Evolutionary conservation across 1,284 basidiomycete genomes (phyloP), one percentile per base, ranked within the genome.

Genomic region (Heliocybe sulcata): DNA sequence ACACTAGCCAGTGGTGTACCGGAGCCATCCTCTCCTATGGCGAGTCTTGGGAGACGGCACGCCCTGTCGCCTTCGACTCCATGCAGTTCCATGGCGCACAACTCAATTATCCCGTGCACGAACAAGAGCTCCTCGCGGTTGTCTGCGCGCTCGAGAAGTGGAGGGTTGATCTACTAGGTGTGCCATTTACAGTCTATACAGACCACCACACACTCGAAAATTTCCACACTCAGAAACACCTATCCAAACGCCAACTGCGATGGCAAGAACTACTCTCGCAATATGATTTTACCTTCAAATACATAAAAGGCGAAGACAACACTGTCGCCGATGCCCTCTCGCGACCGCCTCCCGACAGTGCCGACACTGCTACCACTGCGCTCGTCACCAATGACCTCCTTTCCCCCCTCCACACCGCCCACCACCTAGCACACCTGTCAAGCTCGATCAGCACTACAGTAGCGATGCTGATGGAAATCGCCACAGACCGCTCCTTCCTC

Each of bases 161-260:
- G 69, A 23, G 62, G 0, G 49, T 59, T 0, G 63, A 71, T n/a
- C 59, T 77, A 0, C 45, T 77, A 0, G 73, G 72, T 0, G 45
- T 55, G 0, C 61, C 54, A 0, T 67, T 77, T 38, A 48, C 54
- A 0, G 60, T 77, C 1, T 68, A 65, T 48, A 74, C 72, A 0
- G 71, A 77, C 56, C 76, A 80, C 56, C 50, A 60, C 0, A 75
- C 71, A 0, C 61, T 79, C 0, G 63, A 73, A 31, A 66, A 70
- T 54, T 74, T 78, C 45, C 1, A 60, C 1, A 59, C 57, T 0
- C 73, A 79, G 51, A 51, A 58, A 2, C 63, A 73, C 12, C 60
- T 77, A 0, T 73, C 70, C 0, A 47, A 60, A 0, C 52, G 65
- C 0, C 74, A 77, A 55, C 60, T 63, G 0, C 60, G 65, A 0